Base-by-base conservation (phyloP, 768 basidiomycete genomes). In the Pleurotus platypus region DNA sequence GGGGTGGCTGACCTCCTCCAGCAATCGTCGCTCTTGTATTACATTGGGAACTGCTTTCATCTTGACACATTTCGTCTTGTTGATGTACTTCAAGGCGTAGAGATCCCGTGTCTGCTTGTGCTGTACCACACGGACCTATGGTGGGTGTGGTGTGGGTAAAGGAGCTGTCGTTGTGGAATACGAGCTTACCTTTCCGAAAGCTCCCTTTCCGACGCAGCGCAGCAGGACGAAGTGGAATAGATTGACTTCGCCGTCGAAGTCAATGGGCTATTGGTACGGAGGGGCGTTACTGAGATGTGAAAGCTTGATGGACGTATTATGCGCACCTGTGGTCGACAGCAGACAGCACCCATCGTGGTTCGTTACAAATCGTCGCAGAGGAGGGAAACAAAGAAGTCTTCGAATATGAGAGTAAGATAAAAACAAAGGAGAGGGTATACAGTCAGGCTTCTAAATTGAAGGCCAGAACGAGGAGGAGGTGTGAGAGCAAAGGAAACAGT, bases 81-180 rank as follows among this genome's bases (percentile, higher is more conserved):
- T 98, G 74, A 99, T 99, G 75, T 99, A 99, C 72, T 99, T 99
- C 71, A 99, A 85, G 4, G 97, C 97, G 66, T 94, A 98, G 46
- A 99, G 81, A 15, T 94, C 90, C 60, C 92, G 89, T n/a, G 94
- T 91, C 71, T 98, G 92, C 69, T 98, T 99, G 77, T 98, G 97
- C 72, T 99, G 96, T 5, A 99, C 97, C 59, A 99, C 96, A 45
- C 97, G 90, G 75, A 99, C 96, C 96, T 98, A 62, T 9, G 42
- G 51, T 18, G 49, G 56, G 57, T 64, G 43, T 49, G 46, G 24
- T 45, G 55, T 18, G 30, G 11, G 30, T 35, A 35, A 55, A 24
- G 30, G 54, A 49, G 62, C n/a, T 38, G 68, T 6, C 20, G 6
- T 20, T 12, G 45, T 42, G 53, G 42, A 56, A 20, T 27, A 43